These are phyloP conservation scores for Penicillium pancosmium DNA, from an alignment of 495 filamentous ascomycete genomes.

Conservation along the genomic window DNA sequence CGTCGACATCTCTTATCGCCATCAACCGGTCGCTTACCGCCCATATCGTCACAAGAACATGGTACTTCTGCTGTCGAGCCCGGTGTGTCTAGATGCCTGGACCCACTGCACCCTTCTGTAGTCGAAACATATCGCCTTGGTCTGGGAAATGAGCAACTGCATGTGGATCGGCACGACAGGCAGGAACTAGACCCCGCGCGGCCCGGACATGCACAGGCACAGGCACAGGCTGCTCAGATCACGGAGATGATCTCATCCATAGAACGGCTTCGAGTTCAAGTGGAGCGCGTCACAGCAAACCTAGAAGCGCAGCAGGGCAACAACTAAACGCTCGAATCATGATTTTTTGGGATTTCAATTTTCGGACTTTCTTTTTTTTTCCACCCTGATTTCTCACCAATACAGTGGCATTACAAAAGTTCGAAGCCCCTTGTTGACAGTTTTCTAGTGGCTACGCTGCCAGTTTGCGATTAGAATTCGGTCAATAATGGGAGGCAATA, in stretches of 20 bases:
- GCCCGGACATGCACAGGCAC: constrained; percentile 20
- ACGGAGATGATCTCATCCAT: constrained; percentile 42
- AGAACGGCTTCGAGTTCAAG: constrained; percentile 44
- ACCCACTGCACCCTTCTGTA: constrained; percentile 32
- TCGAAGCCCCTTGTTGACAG: too few species aligned
- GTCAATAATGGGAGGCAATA: not conserved
- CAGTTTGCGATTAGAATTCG: too few species aligned
- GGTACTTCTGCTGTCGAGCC: constrained; percentile 31
- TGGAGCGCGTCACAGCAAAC: constrained; percentile 38
- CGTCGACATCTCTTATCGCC: constrained; percentile 32
- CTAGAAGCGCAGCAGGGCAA: constrained; percentile 25
- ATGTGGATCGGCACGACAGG: constrained; percentile 26
- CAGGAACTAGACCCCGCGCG: constrained; percentile 26
- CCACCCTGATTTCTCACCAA: too few species aligned
- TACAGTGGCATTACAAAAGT: too few species aligned
- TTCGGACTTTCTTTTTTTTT: not conserved
- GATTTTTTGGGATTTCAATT: constrained; percentile 3
- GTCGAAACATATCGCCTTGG: constrained; percentile 25
- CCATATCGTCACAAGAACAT: constrained; percentile 25
- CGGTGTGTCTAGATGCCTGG: constrained; percentile 34
- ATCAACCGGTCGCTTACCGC: constrained; percentile 29
- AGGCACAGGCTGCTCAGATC: constrained; percentile 12
- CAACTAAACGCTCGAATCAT: not conserved
- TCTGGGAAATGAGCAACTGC: constrained; percentile 23
- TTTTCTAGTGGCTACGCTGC: too few species aligned